Base-by-base conservation (phyloP, 2,329 filamentous ascomycete genomes). In the Alternaria tenuissima region DNA sequence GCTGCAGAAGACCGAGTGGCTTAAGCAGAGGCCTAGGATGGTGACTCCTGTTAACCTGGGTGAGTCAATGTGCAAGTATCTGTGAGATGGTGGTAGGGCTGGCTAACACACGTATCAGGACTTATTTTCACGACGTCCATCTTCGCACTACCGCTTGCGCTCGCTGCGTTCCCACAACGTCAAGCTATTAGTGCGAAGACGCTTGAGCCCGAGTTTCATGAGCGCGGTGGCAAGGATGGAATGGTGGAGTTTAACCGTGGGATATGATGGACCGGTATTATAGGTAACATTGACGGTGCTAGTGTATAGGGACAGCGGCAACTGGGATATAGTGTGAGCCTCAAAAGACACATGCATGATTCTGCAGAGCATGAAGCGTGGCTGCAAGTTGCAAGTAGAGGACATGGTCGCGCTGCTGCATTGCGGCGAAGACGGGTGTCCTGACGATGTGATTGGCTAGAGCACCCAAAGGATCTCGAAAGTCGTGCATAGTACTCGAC, bases 191-290 rank as follows among this genome's bases (percentile, higher is more conserved):
- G 85, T 65, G 93, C 91, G 1, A 85, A 87, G 30, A 88, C 83
- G 52, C 81, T 99, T 57, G 95, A 98, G 84, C 84, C 90, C 64
- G 92, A 97, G 80, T 98, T 99, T 78, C 90, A 90, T 81, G 90
- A 88, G 7, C 87, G 87, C 57, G 94, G 93, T 32, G 94, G 94
- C 1, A 86, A 90, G 65, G 86, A 87, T 55, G 94, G 92, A 0
- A 84, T 93, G 82, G 91, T 99, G n/a, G 92, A 96, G 77, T 98
- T 99, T 81, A 98, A 99, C 80, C 88, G 95, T 73, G 95, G 95
- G 12, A 94, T 99, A 71, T 97, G 82, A 79, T 59, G 51, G 41
- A 46, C 30, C 43, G 36, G 60, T 51, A 47, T 20, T 48, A 59
- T 20, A 20, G 18, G 48, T 9, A 38, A 54, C 44, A 52, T 28